Conservation (phyloP, 2,329 filamentous ascomycete species). For the Ceratocystis eucalypticola region DNA sequence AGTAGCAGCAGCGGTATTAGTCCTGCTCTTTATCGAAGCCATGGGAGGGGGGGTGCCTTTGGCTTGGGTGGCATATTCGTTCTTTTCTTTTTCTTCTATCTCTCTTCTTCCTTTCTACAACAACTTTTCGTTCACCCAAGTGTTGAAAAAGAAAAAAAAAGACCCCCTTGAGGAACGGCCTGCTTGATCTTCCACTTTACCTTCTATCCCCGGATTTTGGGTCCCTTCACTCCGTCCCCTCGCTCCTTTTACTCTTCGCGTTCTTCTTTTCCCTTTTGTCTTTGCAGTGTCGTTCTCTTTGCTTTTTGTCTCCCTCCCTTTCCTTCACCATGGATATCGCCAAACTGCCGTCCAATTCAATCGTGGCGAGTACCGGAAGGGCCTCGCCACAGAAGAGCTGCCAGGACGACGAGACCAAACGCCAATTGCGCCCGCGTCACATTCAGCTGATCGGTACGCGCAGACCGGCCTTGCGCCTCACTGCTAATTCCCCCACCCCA, state of each 20-base stretch:
- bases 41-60: not conserved
- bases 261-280: not conserved
- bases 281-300: not conserved
- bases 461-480: no score
- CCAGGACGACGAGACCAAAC: constrained; percentile 30
- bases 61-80: not conserved
- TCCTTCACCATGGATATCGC: not conserved
- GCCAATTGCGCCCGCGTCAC: constrained; percentile 41
- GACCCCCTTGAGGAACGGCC: not conserved
- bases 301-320: not conserved
- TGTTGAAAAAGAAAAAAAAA: not conserved
- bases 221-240: not conserved
- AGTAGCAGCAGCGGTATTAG: no score
- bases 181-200: not conserved
- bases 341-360: not conserved
- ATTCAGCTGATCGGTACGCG: constrained; percentile 38
- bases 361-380: not conserved
- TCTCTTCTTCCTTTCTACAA: not conserved
- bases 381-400: not conserved
- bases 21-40: not conserved
- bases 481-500: not conserved
- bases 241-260: not conserved
- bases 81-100: not conserved
- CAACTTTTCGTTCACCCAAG: not conserved
- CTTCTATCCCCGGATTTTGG: not conserved